Evolutionary conservation across 345 rosid genomes (phyloP), one percentile per base, ranked within the genome.

Genomic region (Eucalyptus globulus): DNA sequence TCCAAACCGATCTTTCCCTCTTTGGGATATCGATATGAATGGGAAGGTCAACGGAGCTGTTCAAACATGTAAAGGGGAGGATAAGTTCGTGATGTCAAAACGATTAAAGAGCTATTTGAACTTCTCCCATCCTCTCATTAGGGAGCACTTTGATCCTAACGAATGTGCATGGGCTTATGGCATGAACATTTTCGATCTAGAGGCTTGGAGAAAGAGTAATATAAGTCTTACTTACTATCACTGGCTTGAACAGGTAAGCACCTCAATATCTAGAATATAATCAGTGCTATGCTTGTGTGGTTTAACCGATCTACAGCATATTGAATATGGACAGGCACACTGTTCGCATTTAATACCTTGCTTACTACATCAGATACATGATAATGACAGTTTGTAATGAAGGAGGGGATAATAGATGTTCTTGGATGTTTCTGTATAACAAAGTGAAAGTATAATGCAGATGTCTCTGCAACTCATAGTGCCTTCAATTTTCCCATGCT

Each of bases 151-250:
- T 80, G 89, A 97, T 60, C 98, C 98, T 11, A 89, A 95, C 31
- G 96, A 95, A 90, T 98, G 99, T 76, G 99, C 99, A 29, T 98
- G 99, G 99, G 99, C 99, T 58, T 98, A 97, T 87, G 99, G 99
- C 87, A 97, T 98, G 99, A 98, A 98, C 87, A 91, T 98, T 81
- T 98, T 98, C 83, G 97, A 98, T 90, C 92, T 98, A 26, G 91
- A 95, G 12, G 99, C 96, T 90, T 98, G 99, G 99, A 96, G 99
- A 91, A 96, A 90, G 91, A 95, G 97, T 89, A 98, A 98, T 92
- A 93, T 98, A 83, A 98, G 98, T 95, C 92, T 92, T 27, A 95
- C 97, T 53, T 98, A 98, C 93, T 96, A 98, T 91, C 91, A 95
- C 86, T 97, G 99, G 99, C 94, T 98, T 87, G 94, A 98, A 85